Conservation (phyloP, 495 filamentous ascomycete species). For the Entonaema liquescens region DNA sequence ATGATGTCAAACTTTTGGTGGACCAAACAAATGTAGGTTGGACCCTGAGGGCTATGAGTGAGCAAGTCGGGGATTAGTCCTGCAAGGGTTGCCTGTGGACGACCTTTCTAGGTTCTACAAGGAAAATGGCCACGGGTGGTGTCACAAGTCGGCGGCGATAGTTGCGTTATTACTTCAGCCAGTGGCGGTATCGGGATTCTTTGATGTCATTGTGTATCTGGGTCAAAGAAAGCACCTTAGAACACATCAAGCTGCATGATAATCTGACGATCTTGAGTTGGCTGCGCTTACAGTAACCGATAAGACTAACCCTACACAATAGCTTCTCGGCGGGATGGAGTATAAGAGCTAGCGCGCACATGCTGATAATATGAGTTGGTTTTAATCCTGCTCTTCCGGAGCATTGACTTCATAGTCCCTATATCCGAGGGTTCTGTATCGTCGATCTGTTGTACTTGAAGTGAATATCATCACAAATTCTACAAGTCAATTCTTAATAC, state of each 20-base stretch:
- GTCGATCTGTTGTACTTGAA: neutral
- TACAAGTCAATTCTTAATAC: neutral
- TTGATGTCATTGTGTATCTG: conserved; percentile 29
- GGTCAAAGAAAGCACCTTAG: neutral
- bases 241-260: conserved; percentile 22
- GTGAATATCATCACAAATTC: neutral
- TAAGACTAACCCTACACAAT: conserved; percentile 5
- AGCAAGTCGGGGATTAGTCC: conserved; percentile 10
- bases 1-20: conserved; percentile 28
- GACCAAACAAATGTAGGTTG: conserved; percentile 11
- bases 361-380: neutral
- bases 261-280: conserved; percentile 22
- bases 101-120: conserved; percentile 18
- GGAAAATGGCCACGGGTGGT: conserved; percentile 11
- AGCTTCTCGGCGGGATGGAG: neutral
- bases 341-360: conserved; percentile 5
- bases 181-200: conserved; percentile 32
- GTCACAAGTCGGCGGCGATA: conserved; percentile 2
- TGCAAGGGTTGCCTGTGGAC: conserved; percentile 5
- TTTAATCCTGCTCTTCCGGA: neutral
- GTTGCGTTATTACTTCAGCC: conserved; percentile 2
- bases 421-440: neutral
- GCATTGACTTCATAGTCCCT: neutral
- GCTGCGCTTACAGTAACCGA: neutral
- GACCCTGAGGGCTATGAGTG: conserved; percentile 20